Evolutionary conservation across 2,329 filamentous ascomycete species (phyloP), one percentile per base, ranked within the genome.

Genomic region (Alternaria ethzedia): DNA sequence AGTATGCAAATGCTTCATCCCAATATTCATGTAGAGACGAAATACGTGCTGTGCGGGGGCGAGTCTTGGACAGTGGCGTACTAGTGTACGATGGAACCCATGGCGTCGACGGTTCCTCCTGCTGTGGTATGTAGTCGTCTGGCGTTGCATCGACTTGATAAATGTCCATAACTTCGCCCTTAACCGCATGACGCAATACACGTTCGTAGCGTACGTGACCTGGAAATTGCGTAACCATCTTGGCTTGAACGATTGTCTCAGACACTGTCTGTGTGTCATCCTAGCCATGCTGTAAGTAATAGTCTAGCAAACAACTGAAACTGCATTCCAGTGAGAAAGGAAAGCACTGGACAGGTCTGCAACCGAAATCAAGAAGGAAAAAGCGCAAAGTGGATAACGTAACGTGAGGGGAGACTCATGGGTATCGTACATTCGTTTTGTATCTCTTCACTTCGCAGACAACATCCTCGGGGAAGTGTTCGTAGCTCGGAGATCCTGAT

Each of bases 161-260:
- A 28, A 8, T 25, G n/a, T 56, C 15, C 15, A 17, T 36, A 12
- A 70, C 50, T 1, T 58, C 41, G 15, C 77, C 61, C 21, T 70
- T 70, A 46, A 80, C 66, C 10, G 10, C 66, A 60, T 77, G 75
- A 4, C 79, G 77, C 25, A 70, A 71, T 21, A 55, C 69, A 13
- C 72, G 71, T 55, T 80, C 71, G 56, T 78, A 79, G 6, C 64
- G 70, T 11, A 79, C 73, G 12, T 65, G 45, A 2, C 47, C 61
- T 5, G 75, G 73, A 47, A 80, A 80, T 4, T 36, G 36, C 2
- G 68, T 75, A 9, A 58, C 65, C 7, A 66, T 56, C 9, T 56
- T 67, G 11, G 67, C 67, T 2, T 56, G 60, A 10, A 77, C 26
- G 3, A 63, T 61, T 1, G 75, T 71, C 21, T 72, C 60, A 11